These are phyloP conservation scores for Lactarius quietus DNA, from an alignment of 768 basidiomycete genomes.

Conservation along the genomic window DNA sequence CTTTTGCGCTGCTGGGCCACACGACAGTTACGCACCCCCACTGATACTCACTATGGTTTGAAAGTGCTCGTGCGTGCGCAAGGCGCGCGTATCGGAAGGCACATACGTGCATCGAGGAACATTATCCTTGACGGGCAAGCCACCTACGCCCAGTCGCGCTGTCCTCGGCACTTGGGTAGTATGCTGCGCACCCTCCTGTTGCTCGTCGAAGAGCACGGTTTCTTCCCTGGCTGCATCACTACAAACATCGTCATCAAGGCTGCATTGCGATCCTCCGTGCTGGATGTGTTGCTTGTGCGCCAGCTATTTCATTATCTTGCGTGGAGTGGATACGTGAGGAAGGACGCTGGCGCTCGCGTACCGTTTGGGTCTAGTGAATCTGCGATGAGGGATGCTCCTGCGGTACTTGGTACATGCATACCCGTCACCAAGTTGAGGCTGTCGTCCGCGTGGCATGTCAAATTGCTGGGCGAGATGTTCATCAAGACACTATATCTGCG, in stretches of 20 bases:
- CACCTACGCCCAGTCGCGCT: conserved; percentile 33
- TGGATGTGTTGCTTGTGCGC: conserved; percentile 45
- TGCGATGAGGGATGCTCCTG: conserved; percentile 7
- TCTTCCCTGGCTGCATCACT: conserved; percentile 64
- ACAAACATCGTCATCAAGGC: conserved; percentile 65
- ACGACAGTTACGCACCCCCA: conserved; percentile 9
- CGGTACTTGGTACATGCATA: conserved; percentile 14
- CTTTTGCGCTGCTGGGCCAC: conserved; percentile 26
- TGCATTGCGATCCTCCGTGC: conserved; percentile 44
- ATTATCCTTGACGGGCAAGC: conserved; percentile 49
- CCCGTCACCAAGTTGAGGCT: conserved; percentile 6
- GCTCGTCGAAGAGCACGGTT: conserved; percentile 44
- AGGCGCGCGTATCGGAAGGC: conserved; percentile 2
- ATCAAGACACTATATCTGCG: conserved; percentile 24
- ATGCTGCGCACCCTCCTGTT: conserved; percentile 39
- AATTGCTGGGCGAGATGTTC: conserved; percentile 24
- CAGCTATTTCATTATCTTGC: conserved; percentile 64
- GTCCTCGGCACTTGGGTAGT: conserved; percentile 46
- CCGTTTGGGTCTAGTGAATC: conserved; percentile 19
- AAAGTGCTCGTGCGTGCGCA: conserved; percentile 10
- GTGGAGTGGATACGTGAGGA: conserved; percentile 52
- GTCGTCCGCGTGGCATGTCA: conserved; percentile 23
- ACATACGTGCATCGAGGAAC: conserved; percentile 48
- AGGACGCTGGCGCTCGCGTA: background rate
- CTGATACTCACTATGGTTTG: conserved; percentile 11